Base-by-base conservation (phyloP, 1,139 yeast species). In the Suhomyces anneliseae region DNA sequence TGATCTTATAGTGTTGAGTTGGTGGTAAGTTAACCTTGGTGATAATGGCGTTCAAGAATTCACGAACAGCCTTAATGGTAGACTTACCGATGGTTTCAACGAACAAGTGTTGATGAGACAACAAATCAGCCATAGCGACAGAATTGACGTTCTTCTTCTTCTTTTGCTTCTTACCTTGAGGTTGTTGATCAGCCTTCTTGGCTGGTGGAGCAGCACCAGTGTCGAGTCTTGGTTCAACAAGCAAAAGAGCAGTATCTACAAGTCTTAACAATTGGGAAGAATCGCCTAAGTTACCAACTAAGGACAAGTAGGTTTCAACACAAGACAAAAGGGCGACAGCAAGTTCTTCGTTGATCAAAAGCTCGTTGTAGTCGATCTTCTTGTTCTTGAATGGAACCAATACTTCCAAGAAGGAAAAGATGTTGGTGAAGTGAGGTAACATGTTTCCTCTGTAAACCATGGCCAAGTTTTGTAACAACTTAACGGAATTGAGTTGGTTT, bases 21-120 rank as follows among this genome's bases (percentile, higher is more conserved):
- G 88, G 72, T 1, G 90, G 82, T 38, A 89, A 63, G 10, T 73
- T 71, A 48, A 78, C 74, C 46, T 74, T 76, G n/a, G 69, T 63
- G 14, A 88, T 64, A 6, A 85, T 66, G 1, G 70, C 59, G 27
- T 66, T 66, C 49, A 86, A 73, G 57, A 88, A 86, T 1, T 54
- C 48, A 49, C 82, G 70, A 3, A 85, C 73, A 0, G 65, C 57
- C 6, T 54, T 49, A 12, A 73, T 54, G 9, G 83, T 76, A 1
- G 51, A 34, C 0, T 50, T 40, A 1, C 83, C 69, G 6, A 82
- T 74, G 3, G 71, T 62, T 9, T 68, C 61, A 12, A 65, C 60
- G 55, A 88, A 87, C 42, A 82, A 68, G 42, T 79, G 82, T 33
- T 86, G 78, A 60, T 87, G 88, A 1, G 93, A 82, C 40, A 87